phyloP scores from a whole-genome alignment of 2,329 filamentous ascomycete species.

The Penicillium sp. region DNA sequence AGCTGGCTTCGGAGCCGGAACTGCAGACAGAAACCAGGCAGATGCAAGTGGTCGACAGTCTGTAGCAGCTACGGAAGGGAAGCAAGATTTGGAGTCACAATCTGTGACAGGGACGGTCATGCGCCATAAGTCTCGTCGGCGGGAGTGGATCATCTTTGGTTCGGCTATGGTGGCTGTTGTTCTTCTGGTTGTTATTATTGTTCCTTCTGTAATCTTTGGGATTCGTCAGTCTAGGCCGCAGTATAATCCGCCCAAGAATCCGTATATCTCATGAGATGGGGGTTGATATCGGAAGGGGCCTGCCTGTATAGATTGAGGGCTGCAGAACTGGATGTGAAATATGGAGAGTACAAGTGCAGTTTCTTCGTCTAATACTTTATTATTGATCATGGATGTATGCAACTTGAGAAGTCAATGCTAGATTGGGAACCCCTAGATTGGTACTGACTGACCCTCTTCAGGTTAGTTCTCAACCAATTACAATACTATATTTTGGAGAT shows the following conservation, averaged over 20 bases:
- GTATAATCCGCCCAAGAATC: neutral
- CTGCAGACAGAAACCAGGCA: neutral
- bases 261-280: neutral
- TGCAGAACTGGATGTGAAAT: neutral
- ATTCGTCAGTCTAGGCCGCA: constrained; percentile 1
- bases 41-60: neutral
- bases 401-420: neutral
- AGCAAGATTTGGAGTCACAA: neutral
- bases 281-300: neutral
- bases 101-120: constrained; percentile 4
- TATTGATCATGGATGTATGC: neutral
- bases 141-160: constrained; percentile 4
- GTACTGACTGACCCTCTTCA: neutral
- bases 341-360: neutral
- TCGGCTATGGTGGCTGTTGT: neutral
- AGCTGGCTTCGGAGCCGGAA: neutral
- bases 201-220: constrained; percentile 6
- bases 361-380: neutral
- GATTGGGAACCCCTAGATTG: neutral
- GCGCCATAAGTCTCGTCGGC: neutral
- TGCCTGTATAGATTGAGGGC: neutral
- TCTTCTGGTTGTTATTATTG: constrained; percentile 8
- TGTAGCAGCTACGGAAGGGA: neutral
- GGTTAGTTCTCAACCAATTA: too few relatives aligned
- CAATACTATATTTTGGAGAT: neutral